Evolutionary conservation across 1,284 basidiomycete genomes (phyloP), one percentile per base, ranked within the genome.

Genomic region (Irpex sp.): DNA sequence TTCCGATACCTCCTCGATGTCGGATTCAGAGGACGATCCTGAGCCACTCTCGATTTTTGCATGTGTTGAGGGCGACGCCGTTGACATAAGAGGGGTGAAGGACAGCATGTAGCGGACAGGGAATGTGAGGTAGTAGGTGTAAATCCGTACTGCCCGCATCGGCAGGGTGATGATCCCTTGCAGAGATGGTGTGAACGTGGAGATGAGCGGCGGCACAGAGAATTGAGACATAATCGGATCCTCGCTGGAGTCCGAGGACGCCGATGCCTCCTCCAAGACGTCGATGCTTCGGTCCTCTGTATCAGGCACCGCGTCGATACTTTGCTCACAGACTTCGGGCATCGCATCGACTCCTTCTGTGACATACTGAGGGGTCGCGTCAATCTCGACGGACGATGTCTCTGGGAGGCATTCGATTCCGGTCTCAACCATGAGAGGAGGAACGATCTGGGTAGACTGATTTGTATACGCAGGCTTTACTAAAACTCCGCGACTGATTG

Each of bases 401-500:
- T 67, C 66, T 2, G 75, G 75, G 19, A 61, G 61, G 19, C 68
- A 74, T 59, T 73, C 71, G 39, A 77, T 69, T 2, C 62, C 70
- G 17, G 65, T 76, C 55, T 81, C 77, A 19, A 81, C 79, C 56
- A 83, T 70, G 49, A 74, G 67, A 1, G 84, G 84, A 7, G 77
- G 73, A 4, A 74, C 81, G 71, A 54, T 91, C 86, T 57, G 83
- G 76, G 17, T 78, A 75, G 3, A 70, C 72, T 64, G 17, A 19
- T 84, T 79, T 3, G 66, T 69, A 21, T 77, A 81, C 64, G 74
- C 72, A 9, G 84, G 82, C 47, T 71, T 73, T 6, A 78, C 87
- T 47, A 80, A 76, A 26, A 88, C 76, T 36, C 79, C 83, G 50
- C 79, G 76, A 65, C 82, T 79, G 13, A 75, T 71, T 21, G 78